A percentile compares a stretch with the other conserved stretches of the same genome.
These are phyloP conservation scores for Podaxis sp. DNA, from an alignment of 768 basidiomycete species.

Conservation along the genomic window DNA sequence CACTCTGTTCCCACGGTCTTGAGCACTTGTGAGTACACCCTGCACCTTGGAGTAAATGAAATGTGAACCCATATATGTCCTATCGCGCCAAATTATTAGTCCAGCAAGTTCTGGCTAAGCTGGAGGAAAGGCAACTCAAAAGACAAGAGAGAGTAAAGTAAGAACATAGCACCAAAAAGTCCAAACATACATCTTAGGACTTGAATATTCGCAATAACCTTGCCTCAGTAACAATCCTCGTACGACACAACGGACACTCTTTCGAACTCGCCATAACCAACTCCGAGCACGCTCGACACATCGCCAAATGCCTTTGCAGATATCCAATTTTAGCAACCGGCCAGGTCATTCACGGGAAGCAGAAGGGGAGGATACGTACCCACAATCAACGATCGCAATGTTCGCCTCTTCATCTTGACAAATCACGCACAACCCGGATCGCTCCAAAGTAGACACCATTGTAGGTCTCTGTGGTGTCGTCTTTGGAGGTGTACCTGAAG, in stretches of 20 bases:
- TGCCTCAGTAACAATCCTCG: slow-evolving; percentile 80
- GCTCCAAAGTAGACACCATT: slow-evolving; percentile 45
- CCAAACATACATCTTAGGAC: slow-evolving; percentile 23
- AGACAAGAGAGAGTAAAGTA: no score
- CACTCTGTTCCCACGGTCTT: not conserved
- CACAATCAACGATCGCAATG: slow-evolving; percentile 92
- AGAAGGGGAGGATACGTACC: slow-evolving; percentile 43
- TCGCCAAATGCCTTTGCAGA: slow-evolving; percentile 65
- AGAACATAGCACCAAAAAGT: no score
- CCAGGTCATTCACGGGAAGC: not conserved
- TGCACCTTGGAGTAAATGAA: no score
- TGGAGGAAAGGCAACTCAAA: no score
- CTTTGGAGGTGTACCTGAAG: slow-evolving; percentile 15
- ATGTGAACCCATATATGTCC: no score
- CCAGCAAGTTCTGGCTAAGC: no score
- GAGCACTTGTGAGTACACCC: not conserved
- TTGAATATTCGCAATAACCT: slow-evolving; percentile 76
- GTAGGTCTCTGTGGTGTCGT: slow-evolving; percentile 27
- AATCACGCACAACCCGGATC: slow-evolving; percentile 80
- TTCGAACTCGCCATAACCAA: slow-evolving; percentile 72
- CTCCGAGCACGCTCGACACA: slow-evolving; percentile 78
- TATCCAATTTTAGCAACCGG: not conserved
- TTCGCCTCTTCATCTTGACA: slow-evolving; percentile 95
- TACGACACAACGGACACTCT: slow-evolving; percentile 90
- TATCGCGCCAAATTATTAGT: no score